Evolutionary conservation across 495 filamentous ascomycete genomes (phyloP).

Genomic region (Annulohypoxylon stygium): DNA sequence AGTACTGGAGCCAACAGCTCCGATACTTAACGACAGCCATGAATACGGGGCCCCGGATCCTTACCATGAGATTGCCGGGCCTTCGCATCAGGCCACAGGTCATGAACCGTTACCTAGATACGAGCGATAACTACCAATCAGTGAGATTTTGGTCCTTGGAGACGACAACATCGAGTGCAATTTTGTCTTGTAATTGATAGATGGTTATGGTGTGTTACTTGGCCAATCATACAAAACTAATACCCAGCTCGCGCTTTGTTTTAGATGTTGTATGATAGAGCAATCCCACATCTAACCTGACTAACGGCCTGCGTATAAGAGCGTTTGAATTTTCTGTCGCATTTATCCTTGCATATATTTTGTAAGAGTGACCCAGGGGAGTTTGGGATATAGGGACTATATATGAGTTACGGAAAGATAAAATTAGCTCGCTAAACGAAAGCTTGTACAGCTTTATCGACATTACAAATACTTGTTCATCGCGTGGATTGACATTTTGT

Average conservation of each 20-base stretch:
- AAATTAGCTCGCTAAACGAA: slow-evolving; percentile 1
- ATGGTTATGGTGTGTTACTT: neutral
- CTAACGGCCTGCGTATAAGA: slow-evolving; percentile 23
- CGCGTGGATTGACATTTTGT: neutral
- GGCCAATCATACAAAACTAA: slow-evolving; percentile 3
- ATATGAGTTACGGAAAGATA: neutral
- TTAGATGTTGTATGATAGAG: slow-evolving; percentile 29
- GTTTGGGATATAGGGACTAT: slow-evolving; percentile 11
- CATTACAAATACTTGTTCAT: neutral
- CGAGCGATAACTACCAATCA: slow-evolving; percentile 52
- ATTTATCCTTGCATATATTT: slow-evolving; percentile 7
- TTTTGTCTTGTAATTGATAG: neutral
- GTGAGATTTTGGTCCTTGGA: neutral
- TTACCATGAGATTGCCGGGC: slow-evolving; percentile 47
- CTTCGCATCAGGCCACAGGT: slow-evolving; percentile 31
- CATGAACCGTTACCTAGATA: slow-evolving; percentile 61
- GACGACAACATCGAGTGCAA: slow-evolving; percentile 1
- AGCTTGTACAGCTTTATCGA: neutral
- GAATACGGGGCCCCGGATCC: slow-evolving; percentile 59
- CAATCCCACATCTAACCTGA: slow-evolving; percentile 13
- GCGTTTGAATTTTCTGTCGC: slow-evolving; percentile 14
- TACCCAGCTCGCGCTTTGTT: slow-evolving; percentile 20
- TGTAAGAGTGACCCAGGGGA: slow-evolving; percentile 3
- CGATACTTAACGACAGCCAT: slow-evolving; percentile 73
- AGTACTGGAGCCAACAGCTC: slow-evolving; percentile 69